Base-by-base conservation (phyloP, 108 stramenopile species). In the Nitzschia sp. region DNA sequence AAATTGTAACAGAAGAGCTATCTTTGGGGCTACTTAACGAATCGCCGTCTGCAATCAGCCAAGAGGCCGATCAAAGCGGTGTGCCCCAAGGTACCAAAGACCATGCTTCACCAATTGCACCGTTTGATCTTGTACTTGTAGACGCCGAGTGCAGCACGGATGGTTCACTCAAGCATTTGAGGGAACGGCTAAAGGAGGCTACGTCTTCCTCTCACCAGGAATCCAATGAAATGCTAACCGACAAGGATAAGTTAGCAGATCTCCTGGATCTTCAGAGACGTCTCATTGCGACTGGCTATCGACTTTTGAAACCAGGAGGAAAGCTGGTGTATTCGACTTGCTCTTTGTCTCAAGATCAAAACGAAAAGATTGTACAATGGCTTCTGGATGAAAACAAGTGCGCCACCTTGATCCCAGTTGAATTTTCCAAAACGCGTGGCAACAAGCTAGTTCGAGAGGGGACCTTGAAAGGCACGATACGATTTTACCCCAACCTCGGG, bases 121-220 rank as follows among this genome's bases (percentile, higher is more conserved):
- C 55, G 13, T 97, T 92, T 76, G 94, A 98, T 72, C 74, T 78
- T 45, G 94, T 98, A 1, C 74, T 98, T 25, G 95, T 98, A 8
- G 97, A 98, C 82, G 97, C 94, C 9, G 95, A 98, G 78, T 98
- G 97, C 74, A 91, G 88, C 38, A 94, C 95, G 13, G 95, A 98
- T 77, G 95, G 95, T n/a, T 92, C 94, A 0, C 46, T 95, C 18
- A 78, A 81, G 29, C 95, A 93, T 60, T 53, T 92, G 23, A 69
- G 76, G 18, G 68, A 82, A 67, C 48, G 65, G n/a, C 21, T 72
- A 17, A 77, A 65, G 46, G 54, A 71, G n/a, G 49, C 45, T n/a
- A 27, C 33, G n/a, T 28, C 8, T 18, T 32, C 55, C 5, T 33
- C 27, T 13, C 38, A 19, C 4, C 36, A 42, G 21, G 69, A 54